Percentiles rank a stretch among this genome's conserved stretches.
These are phyloP conservation scores for Salix arbutifolia DNA, from an alignment of 345 rosid genomes.

Conservation along the genomic window DNA sequence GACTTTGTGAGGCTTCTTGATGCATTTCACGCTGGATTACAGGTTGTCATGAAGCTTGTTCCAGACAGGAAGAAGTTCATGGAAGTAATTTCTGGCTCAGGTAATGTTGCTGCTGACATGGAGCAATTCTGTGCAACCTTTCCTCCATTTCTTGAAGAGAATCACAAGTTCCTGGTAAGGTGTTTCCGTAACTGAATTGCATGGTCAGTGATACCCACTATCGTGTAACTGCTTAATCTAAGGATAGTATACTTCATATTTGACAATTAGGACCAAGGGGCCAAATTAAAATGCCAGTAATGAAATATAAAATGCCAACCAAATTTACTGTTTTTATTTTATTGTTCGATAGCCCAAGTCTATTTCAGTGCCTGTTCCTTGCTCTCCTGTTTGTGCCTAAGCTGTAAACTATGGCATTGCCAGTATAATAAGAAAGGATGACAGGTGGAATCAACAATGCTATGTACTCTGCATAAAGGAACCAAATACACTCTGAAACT, in stretches of 20 bases:
- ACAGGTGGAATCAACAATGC: not conserved
- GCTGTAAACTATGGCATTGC: not conserved
- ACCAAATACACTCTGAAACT: not conserved
- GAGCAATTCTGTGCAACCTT: constrained; percentile 72
- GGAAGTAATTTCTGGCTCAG: constrained; percentile 78
- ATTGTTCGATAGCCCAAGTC: not conserved
- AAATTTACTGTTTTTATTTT: no score
- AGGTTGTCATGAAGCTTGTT: constrained; percentile 94
- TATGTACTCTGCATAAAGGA: not conserved
- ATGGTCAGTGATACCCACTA: not conserved
- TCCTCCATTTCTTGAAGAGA: constrained; percentile 76
- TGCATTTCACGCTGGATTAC: constrained; percentile 14
- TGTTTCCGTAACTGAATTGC: not conserved
- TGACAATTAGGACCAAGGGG: not conserved
- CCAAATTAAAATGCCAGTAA: not conserved
- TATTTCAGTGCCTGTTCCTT: not conserved
- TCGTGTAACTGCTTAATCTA: not conserved
- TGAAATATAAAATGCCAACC: no score
- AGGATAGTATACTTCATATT: not conserved
- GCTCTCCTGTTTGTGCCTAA: not conserved
- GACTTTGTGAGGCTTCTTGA: not conserved
- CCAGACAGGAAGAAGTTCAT: constrained; percentile 96
- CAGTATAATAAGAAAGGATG: not conserved
- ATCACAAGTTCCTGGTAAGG: constrained; percentile 91
- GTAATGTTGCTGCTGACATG: constrained; percentile 74